phyloP scores from a whole-genome alignment of 2,329 filamentous ascomycete species.

The Hymenoscyphus occultus region DNA sequence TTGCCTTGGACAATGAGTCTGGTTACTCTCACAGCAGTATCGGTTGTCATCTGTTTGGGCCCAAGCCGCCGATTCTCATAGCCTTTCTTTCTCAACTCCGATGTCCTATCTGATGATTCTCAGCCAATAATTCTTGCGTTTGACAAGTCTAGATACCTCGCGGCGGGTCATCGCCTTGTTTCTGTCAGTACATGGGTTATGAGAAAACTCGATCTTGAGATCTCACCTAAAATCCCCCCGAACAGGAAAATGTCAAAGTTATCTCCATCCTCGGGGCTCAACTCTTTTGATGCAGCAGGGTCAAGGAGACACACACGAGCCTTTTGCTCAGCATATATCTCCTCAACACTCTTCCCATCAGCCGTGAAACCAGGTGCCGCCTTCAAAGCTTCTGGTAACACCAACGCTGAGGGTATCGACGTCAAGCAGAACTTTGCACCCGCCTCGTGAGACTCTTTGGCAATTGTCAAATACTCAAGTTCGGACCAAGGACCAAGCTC shows the following conservation, averaged over 20 bases:
- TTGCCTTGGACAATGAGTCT: slow-evolving; percentile 82
- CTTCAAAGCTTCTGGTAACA: slow-evolving; percentile 58
- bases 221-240: slow-evolving; percentile 85
- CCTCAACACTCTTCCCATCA: slow-evolving; percentile 76
- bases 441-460: slow-evolving; percentile 68
- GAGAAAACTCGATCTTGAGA: not conserved
- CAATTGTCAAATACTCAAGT: slow-evolving; percentile 87
- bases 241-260: slow-evolving; percentile 90
- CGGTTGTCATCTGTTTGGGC: slow-evolving; percentile 96
- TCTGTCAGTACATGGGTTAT: slow-evolving; percentile 21
- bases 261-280: slow-evolving; percentile 78
- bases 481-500: slow-evolving; percentile 93
- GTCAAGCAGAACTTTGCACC: slow-evolving; percentile 76
- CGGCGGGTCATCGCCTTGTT: slow-evolving; percentile 83
- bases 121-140: slow-evolving; percentile 9
- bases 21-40: slow-evolving; percentile 93
- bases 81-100: slow-evolving; percentile 91
- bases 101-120: slow-evolving; percentile 71
- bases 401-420: slow-evolving; percentile 68
- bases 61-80: slow-evolving; percentile 85
- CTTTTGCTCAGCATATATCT: slow-evolving; percentile 71
- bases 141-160: slow-evolving; percentile 56
- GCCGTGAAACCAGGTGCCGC: slow-evolving; percentile 62
- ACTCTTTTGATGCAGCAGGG: slow-evolving; percentile 75
- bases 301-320: slow-evolving; percentile 83